Conservation (phyloP, 2,329 filamentous ascomycete species). For the Aureobasidium sp. region DNA sequence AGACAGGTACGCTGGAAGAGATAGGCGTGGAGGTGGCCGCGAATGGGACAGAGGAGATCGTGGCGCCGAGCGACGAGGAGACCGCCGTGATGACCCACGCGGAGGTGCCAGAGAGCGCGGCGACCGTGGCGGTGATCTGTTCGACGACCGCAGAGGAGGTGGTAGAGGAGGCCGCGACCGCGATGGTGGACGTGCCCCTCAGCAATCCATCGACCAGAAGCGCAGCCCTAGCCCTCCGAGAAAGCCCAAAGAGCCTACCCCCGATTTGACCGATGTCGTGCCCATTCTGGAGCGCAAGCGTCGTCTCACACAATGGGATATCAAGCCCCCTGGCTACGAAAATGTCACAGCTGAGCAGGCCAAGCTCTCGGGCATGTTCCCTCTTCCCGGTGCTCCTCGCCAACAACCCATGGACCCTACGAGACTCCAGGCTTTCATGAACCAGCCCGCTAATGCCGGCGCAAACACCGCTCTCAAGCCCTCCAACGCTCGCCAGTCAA, state of each 20-base stretch:
- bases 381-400: conserved; percentile 86
- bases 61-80: conserved; percentile 25
- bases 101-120: conserved; percentile 29
- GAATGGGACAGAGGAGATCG: conserved; percentile 19
- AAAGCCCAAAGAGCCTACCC: conserved; percentile 91
- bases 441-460: conserved; percentile 66
- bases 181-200: conserved; percentile 25
- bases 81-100: conserved; percentile 25
- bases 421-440: conserved; percentile 92
- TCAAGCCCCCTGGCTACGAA: conserved; percentile 96
- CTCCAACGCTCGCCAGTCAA: conserved; percentile 87
- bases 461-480: conserved; percentile 80
- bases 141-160: conserved; percentile 36
- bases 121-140: conserved; percentile 36
- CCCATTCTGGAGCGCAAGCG: conserved; percentile 80
- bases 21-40: conserved; percentile 42
- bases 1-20: conserved; percentile 71
- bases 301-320: conserved; percentile 97
- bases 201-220: conserved; percentile 36
- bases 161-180: conserved; percentile 34
- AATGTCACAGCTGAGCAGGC: conserved; percentile 97
- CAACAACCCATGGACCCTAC: conserved; percentile 93
- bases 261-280: conserved; percentile 82
- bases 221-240: conserved; percentile 73
- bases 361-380: conserved; percentile 98